Evolutionary conservation across 768 basidiomycete genomes (phyloP), one percentile per base, ranked within the genome.

Genomic region (Psilocybe subaeruginosa): DNA sequence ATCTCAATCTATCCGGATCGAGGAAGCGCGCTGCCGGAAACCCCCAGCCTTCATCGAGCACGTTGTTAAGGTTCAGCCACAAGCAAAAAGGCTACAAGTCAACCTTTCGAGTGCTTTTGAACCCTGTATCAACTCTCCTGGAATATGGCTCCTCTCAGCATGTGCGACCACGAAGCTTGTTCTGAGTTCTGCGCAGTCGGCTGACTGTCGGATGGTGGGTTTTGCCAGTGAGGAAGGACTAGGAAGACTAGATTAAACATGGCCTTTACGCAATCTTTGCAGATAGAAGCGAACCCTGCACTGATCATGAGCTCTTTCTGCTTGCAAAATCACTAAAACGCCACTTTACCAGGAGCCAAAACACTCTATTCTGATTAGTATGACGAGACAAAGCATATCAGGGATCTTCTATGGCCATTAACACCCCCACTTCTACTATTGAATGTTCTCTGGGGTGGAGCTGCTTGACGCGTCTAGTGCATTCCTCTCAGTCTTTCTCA

Each of bases 31-130:
- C 19, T 50, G 31, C 23, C 56, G 12, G 11, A 16, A 58, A 41
- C 8, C 19, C 45, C 27, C 56, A 39, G 46, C 48, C 33, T 39
- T 27, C 17, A 7, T 49, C 3, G 41, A 17, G 37, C 52, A 58
- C 48, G 56, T 54, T 54, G 37, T 41, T 56, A 14, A 49, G 33
- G 47, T 56, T 48, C 54, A 49, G 46, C 47, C 54, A 27, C 47
- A 41, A 31, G 45, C 5, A 55, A 53, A 43, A n/a, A 46, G 43
- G 46, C 33, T 29, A n/a, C 37, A 52, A 17, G 51, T 29, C 14
- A 8, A 14, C 48, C 57, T 51, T n/a, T 35, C 48, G 16, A 50
- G 41, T 2, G 46, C 27, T 49, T 16, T 33, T 30, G 8, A 52
- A 59, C 46, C 33, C 45, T 51, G 49, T 29, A 41, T 11, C 39